A percentile compares a stretch with the other conserved stretches of the same genome.
Evolutionary conservation across 2,329 filamentous ascomycete genomes (phyloP).

Genomic region (Colletotrichum sp.): DNA sequence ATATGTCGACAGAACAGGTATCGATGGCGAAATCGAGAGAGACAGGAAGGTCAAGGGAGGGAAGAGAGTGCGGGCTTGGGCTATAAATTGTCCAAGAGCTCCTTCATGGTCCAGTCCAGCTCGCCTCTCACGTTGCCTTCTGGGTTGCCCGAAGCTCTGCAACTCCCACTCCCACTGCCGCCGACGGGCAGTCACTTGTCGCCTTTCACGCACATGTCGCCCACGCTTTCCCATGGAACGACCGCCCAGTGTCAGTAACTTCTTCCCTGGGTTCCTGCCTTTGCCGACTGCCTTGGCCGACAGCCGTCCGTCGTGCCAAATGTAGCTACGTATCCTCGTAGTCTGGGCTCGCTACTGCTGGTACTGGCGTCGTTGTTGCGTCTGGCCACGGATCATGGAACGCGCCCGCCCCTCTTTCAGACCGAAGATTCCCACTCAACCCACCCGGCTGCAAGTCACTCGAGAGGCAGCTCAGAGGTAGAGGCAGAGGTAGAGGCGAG

Average conservation of each 20-base stretch:
- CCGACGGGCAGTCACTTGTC: not conserved
- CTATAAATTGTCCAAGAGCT: slow-evolving; percentile 19
- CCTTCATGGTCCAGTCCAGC: not conserved
- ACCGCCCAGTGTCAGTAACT: not conserved
- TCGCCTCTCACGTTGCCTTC: not conserved
- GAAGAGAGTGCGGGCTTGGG: slow-evolving; percentile 3
- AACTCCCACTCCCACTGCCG: not conserved
- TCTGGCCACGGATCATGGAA: slow-evolving; percentile 10
- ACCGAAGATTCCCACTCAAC: slow-evolving; percentile 7
- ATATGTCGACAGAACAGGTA: slow-evolving; percentile 20
- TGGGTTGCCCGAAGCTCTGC: slow-evolving; percentile 18
- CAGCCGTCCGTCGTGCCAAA: slow-evolving; percentile 1
- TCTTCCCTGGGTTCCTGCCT: not conserved
- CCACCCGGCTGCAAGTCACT: slow-evolving; percentile 9
- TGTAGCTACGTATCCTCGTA: slow-evolving; percentile 10
- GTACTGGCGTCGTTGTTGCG: not conserved
- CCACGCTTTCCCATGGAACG: not conserved
- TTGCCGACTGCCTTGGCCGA: slow-evolving; percentile 20
- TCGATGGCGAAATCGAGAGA: slow-evolving; percentile 17
- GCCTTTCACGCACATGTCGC: not conserved
- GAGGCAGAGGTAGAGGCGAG: not conserved
- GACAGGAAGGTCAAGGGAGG: not conserved
- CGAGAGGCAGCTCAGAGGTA: not conserved
- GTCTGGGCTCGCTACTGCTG: not conserved
- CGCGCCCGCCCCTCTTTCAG: slow-evolving; percentile 7